Base-by-base conservation (phyloP, 2,329 filamentous ascomycete genomes). In the Ophiostoma pallidulum region DNA sequence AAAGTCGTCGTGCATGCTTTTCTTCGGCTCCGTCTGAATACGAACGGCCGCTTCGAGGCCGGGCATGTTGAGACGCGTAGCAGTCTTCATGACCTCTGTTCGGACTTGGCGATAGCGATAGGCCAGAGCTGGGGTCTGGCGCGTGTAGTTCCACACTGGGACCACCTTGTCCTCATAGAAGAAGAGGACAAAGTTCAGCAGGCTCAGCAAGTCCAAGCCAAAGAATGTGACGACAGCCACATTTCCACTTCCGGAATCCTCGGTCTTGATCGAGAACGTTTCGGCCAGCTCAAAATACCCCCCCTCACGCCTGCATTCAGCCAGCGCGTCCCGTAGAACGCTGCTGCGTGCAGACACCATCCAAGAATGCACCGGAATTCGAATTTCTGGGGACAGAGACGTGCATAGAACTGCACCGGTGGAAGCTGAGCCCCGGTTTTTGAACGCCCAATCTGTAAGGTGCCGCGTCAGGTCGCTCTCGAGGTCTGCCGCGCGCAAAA, bases 81-180 rank as follows among this genome's bases (percentile, higher is more conserved):
- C 55, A 13, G 41, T 57, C 54, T 81, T 91, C 82, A 95, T 92
- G n/a, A 97, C 68, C 59, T 97, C 91, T 1, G 72, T 75, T 18
- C 91, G 82, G 16, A 94, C 74, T 58, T 90, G 81, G 20, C 89
- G 84, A 61, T 88, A 94, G 35, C 85, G 75, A 56, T 77, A 75
- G 0, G 86, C 82, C 60, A 83, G 69, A 10, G 77, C 67, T 3
- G 81, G 77, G 18, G 78, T 75, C 52, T 81, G 76, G 7, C 75
- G 78, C 4, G 82, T 82, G 53, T 84, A 82, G 54, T 90, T 86
- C 92, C 92, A 97, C 16, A 90, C 84, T 50, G 92, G 87, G 28
- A 95, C 73, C 14, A 90, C 68, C 4, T 71, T 72, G 59, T 97
- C 92, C 6, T 81, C 82, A 61, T 97, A 97, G 8, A 84, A 61